Evolutionary conservation across 805 yeast genomes (phyloP), one percentile per base, ranked within the genome.

Genomic region (Candida silvatica): DNA sequence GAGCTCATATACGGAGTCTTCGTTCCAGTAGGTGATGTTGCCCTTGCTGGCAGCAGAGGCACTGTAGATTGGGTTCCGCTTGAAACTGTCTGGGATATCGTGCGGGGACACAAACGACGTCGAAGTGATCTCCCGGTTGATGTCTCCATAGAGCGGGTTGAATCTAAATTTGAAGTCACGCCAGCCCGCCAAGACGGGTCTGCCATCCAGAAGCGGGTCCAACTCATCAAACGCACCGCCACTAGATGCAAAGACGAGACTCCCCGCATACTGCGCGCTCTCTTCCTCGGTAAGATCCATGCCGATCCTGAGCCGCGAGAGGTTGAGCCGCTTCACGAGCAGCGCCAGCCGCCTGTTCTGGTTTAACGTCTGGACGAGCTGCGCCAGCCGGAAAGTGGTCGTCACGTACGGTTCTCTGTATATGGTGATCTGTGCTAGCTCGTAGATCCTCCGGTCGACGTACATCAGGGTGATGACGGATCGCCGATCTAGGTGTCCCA

Each of bases 91-190:
- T 14, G 31, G 31, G 31, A 19, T 2, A 5, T 18, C 24, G 20
- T 19, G 24, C 6, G 36, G 19, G n/a, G 30, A 26, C 6, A 33
- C 17, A 20, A 33, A 33, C 4, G 36, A 33, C 2, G 31, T 27
- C 11, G 36, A 33, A n/a, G 11, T 9, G 11, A 16, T n/a, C 14
- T 16, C n/a, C 6, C 27, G 31, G 14, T 27, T 18, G 3, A 34
- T 15, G 34, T 35, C 34, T 1, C 59, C 56, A 49, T 79, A 80
- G 24, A 82, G 53, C 1, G 90, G 84, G 55, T 80, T 87, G 34
- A 70, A 71, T 41, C 84, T 69, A 48, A 69, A 79, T 48, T 84
- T 80, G 94, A 95, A 86, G 54, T 86, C 95, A 51, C 95, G 68
- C 96, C 96, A 86, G 7, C 90, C 80, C 0, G 95, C 95, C 34